Percentiles rank a stretch among this genome's conserved stretches.
Evolutionary conservation across 768 basidiomycete species (phyloP).

Genomic region (Mycena filopes): DNA sequence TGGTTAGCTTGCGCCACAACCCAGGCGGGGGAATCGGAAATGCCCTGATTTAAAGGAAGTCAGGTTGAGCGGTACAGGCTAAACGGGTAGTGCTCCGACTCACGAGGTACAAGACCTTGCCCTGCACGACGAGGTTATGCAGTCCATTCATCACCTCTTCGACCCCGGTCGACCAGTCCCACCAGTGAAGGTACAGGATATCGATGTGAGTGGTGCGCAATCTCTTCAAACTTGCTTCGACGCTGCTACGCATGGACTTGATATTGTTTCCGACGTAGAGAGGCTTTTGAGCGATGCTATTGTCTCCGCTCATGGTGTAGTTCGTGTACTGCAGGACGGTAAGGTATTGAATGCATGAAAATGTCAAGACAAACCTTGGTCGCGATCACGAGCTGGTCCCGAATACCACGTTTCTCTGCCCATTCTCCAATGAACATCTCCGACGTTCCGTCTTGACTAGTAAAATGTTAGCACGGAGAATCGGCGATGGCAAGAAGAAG

Average conservation of each 20-base stretch:
- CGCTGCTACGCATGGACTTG: constrained; percentile 52
- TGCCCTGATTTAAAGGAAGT: not conserved
- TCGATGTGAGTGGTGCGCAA: constrained; percentile 60
- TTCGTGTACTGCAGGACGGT: constrained; percentile 32
- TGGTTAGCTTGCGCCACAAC: constrained; percentile 20
- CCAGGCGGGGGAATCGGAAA: constrained; percentile 21
- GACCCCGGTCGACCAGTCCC: constrained; percentile 64
- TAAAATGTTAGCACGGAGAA: not conserved
- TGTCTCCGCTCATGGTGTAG: constrained; percentile 36
- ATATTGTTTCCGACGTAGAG: constrained; percentile 54
- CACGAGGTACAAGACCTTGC: constrained; percentile 61
- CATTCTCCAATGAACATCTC: constrained; percentile 62
- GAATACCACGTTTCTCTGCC: constrained; percentile 51
- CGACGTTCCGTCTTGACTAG: constrained; percentile 49
- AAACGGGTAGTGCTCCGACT: constrained; percentile 17
- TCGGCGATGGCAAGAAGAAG: not conserved
- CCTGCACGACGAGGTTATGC: constrained; percentile 58
- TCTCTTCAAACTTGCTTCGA: constrained; percentile 57
- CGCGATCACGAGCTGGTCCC: constrained; percentile 59
- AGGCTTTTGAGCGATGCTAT: constrained; percentile 33
- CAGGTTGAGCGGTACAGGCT: not conserved
- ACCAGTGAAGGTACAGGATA: constrained; percentile 57
- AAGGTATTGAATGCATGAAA: not conserved
- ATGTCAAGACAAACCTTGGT: constrained; percentile 45
- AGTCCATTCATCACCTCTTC: constrained; percentile 68